Evolutionary conservation across 306 rosid species (phyloP), one percentile per base, ranked within the genome.

Genomic region (Benincasa hispida): DNA sequence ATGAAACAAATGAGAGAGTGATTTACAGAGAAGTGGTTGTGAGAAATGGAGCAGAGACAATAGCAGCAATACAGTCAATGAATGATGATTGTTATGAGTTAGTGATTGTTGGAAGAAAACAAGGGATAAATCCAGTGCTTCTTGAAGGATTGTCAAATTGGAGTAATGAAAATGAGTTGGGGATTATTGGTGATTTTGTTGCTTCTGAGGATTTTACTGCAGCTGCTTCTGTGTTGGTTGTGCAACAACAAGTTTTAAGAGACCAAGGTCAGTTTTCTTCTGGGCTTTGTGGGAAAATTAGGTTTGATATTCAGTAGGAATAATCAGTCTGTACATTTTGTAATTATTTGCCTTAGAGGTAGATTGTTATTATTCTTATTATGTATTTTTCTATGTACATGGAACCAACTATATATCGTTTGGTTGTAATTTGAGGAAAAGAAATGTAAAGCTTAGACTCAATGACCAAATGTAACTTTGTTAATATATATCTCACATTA

Each of bases 51-150:
- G 91, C 85, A 17, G 89, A 88, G 72, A 93, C 96, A 7, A 69
- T 88, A 3, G 85, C 77, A 13, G 89, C 86, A 5, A 88, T 93
- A 57, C 86, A 78, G 24, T 75, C 81, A 1, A 51, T 91, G 83
- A 86, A 82, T 17, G 88, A 86, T 19, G 84, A 83, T 5, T 35
- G 55, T 19, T 87, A 48, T 81, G 92, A 89, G 62, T 86, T 91
- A 39, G 86, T 91, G 88, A 86, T 91, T 2, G 86, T 91, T 30
- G 98, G 98, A 24, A 91, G 97, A 78, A 83, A 85, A 57, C 87
- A 85, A 1, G 98, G 98, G 78, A 84, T 93, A 24, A 93, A 93
- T 61, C 92, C 96, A 13, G 70, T 81, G 42, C 69, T 93, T 56
- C 57, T 89, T 1, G 81, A 82, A 0, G 98, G 97, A 0, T 48